Evolutionary conservation across 1,284 basidiomycete species (phyloP), one percentile per base, ranked within the genome.

Genomic region (Ustilago loliicola): DNA sequence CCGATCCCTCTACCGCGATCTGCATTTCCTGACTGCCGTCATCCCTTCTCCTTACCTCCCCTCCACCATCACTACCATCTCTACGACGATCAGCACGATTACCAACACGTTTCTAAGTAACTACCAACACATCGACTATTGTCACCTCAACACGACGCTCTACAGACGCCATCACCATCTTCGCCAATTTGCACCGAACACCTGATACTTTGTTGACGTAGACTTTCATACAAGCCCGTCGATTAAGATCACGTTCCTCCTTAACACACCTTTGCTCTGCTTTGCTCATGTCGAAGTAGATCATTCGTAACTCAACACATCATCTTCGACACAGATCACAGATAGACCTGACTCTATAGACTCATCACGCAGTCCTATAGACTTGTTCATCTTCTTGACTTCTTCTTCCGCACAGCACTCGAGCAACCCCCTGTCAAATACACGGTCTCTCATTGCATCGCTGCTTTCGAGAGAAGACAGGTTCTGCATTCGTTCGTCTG

Each of bases 371-470:
- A 29, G 29, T 59, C 57, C 13, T 50, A 27, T 50, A 50, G 57
- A 47, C 19, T 30, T 50, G 30, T n/a, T 45, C 42, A 45, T 45
- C 42, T 45, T 45, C 21, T 19, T 25, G 8, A 57, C 55, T 13
- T 48, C 55, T 27, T 17, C 19, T 40, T 51, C 19, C 50, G 29
- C 36, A 21, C 23, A 63, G 50, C 60, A 34, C 51, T 59, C 50
- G 50, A 55, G 38, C 55, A 50, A 63, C 40, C 61, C 21, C 50
- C 59, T 76, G 74, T 53, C 65, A 50, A n/a, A 77, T 77, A 77
- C 69, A 77, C 69, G 66, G 34, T 61, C 61, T 72, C 74, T 53
- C 61, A 59, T 52, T 4, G 19, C 30, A 19, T 48, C 48, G 27
- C 27, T 53, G 45, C 51, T 32, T 50, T 36, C 25, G 21, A 59